Evolutionary conservation across 1,139 yeast genomes (phyloP).

Genomic region (Meyerozyma carpophila): DNA sequence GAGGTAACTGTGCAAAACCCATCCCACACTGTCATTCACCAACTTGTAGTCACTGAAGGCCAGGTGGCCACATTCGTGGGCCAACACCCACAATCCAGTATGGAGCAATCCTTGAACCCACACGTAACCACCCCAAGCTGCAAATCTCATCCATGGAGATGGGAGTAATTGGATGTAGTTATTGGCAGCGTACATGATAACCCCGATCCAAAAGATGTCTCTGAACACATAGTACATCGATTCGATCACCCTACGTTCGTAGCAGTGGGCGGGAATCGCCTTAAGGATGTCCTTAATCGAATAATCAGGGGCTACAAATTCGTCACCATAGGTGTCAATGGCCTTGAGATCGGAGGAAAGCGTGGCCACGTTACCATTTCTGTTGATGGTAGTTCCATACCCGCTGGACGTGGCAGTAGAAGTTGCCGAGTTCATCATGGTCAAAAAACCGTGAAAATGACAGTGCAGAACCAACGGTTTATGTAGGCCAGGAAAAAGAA

Average conservation of each 20-base stretch:
- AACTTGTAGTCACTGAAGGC: conserved; percentile 70
- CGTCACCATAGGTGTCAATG: conserved; percentile 57
- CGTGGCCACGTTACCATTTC: conserved; percentile 22
- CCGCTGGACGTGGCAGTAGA: conserved; percentile 5
- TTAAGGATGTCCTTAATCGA: conserved; percentile 67
- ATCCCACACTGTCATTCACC: conserved; percentile 73
- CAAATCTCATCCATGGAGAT: conserved; percentile 21
- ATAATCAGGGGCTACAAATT: conserved; percentile 67
- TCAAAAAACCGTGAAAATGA: conserved; percentile 5
- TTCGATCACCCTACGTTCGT: conserved; percentile 53
- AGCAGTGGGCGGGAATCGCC: conserved; percentile 73
- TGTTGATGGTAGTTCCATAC: conserved; percentile 3
- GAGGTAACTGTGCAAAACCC: conserved; percentile 74
- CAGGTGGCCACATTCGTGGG: conserved; percentile 89
- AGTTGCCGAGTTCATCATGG: conserved; percentile 8
- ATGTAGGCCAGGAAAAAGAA: conserved; percentile 3
- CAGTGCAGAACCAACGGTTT: conserved; percentile 3
- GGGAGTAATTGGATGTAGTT: conserved; percentile 39
- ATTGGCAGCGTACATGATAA: conserved; percentile 50
- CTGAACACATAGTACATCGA: conserved; percentile 62
- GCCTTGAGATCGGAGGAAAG: conserved; percentile 31
- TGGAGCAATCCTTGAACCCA: conserved; percentile 61
- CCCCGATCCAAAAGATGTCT: conserved; percentile 50
- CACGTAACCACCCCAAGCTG: conserved; percentile 34
- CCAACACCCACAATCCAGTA: conserved; percentile 80